Evolutionary conservation across 2,329 filamentous ascomycete species (phyloP).

Genomic region (Camillea tinctor): DNA sequence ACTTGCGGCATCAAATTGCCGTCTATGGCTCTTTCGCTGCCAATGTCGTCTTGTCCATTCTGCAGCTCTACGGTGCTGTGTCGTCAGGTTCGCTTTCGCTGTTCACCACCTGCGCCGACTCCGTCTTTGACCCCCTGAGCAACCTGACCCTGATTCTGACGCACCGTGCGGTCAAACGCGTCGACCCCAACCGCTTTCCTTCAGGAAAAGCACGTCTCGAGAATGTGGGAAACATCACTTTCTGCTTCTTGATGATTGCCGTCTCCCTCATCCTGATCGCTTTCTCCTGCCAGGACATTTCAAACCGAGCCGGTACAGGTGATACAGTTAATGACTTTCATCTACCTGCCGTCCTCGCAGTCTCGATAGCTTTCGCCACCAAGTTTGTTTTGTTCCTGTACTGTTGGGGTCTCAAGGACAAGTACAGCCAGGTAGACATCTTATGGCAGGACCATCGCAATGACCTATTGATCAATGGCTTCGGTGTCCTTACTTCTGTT

Average conservation of each 20-base stretch:
- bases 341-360: slow-evolving; percentile 80
- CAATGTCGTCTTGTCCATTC: slow-evolving; percentile 72
- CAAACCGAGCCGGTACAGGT: slow-evolving; percentile 40
- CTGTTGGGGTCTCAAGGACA: slow-evolving; percentile 87
- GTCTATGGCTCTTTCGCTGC: slow-evolving; percentile 70
- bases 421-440: slow-evolving; percentile 88
- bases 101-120: slow-evolving; percentile 96
- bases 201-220: slow-evolving; percentile 92
- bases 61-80: slow-evolving; percentile 88
- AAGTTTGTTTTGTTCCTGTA: slow-evolving; percentile 85
- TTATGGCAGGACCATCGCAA: slow-evolving; percentile 97
- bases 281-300: slow-evolving; percentile 74
- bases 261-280: slow-evolving; percentile 92
- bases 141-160: slow-evolving; percentile 85
- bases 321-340: slow-evolving; percentile 66
- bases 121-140: slow-evolving; percentile 87
- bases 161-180: slow-evolving; percentile 81
- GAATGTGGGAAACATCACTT: slow-evolving; percentile 92
- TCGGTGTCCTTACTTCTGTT: slow-evolving; percentile 88
- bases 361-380: slow-evolving; percentile 78
- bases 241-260: slow-evolving; percentile 93
- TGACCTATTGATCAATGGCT: slow-evolving; percentile 93
- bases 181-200: slow-evolving; percentile 83
- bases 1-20: slow-evolving; percentile 70
- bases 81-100: slow-evolving; percentile 88